Evolutionary conservation across 2,329 filamentous ascomycete species (phyloP).

Genomic region (Trichophyton mentagrophytes): DNA sequence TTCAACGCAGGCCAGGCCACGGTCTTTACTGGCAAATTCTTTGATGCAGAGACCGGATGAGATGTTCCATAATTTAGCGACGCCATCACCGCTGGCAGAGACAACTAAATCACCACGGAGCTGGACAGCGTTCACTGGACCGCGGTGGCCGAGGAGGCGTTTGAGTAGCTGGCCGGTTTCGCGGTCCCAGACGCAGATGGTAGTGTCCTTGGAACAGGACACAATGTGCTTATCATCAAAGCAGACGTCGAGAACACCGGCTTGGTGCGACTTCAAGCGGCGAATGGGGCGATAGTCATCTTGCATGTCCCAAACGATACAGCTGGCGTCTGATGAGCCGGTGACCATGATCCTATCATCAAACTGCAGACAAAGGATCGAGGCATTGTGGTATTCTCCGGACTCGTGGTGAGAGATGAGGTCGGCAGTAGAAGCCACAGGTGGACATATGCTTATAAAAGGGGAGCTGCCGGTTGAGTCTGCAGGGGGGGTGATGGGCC

Average conservation of each 20-base stretch:
- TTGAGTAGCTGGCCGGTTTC: conserved; percentile 61
- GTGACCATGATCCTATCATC: conserved; percentile 88
- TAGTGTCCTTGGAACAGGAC: conserved; percentile 91
- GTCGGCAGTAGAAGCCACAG: conserved; percentile 42
- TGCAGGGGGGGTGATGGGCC: conserved; percentile 40
- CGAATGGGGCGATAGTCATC: conserved; percentile 66
- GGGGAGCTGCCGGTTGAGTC: conserved; percentile 30
- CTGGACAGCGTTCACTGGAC: conserved; percentile 93
- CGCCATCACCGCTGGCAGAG: conserved; percentile 84
- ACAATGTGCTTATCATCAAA: conserved; percentile 89
- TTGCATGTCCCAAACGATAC: conserved; percentile 80
- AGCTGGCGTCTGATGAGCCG: conserved; percentile 81
- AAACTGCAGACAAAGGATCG: conserved; percentile 89
- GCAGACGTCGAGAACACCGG: conserved; percentile 84
- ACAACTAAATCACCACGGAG: conserved; percentile 86
- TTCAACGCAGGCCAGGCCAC: conserved; percentile 88
- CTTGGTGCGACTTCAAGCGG: conserved; percentile 64
- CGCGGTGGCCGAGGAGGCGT: conserved; percentile 70
- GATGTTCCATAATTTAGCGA: conserved; percentile 91
- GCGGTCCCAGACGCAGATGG: conserved; percentile 89
- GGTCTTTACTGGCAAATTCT: conserved; percentile 80
- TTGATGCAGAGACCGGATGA: conserved; percentile 77
- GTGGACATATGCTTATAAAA: conserved; percentile 37
- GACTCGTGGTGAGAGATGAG: conserved; percentile 30
- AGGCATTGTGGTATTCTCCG: conserved; percentile 65